Base-by-base conservation (phyloP, 73 alveolate species). In the Chromera velia region DNA sequence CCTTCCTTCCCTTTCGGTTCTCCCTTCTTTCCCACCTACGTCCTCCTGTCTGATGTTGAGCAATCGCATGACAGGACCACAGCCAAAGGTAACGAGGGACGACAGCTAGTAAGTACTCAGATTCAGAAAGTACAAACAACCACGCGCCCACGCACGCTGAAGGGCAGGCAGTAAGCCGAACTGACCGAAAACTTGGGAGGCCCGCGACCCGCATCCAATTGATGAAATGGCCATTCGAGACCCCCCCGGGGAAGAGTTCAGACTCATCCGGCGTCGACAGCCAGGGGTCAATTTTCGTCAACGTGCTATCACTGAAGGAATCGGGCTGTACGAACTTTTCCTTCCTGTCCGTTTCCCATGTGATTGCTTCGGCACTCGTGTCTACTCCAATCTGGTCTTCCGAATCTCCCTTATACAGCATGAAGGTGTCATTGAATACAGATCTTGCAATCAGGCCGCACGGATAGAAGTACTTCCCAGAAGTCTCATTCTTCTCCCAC, bases 201-300 rank as follows among this genome's bases (percentile, higher is more conserved):
- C 94, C 96, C 34, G 94, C 90, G 18, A 93, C 88, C 68, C 96
- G 86, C 96, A 91, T 91, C 96, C 96, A 91, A 10, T 88, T 93
- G 67, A 91, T 91, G 80, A 91, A 91, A 70, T 90, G 93, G 34
- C 89, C 96, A 90, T 90, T 80, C 49, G 84, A 91, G 33, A 90
- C 88, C 64, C 90, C 82, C 32, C 55, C 55, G 55, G 55, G 55
- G 55, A 40, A 40, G n/a, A n/a, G n/a, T n/a, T n/a, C n/a, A n/a
- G n/a, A n/a, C n/a, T n/a, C n/a, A n/a, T n/a, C n/a, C n/a, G n/a
- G n/a, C n/a, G n/a, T n/a, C n/a, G n/a, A n/a, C n/a, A n/a, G n/a
- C n/a, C n/a, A n/a, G n/a, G n/a, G n/a, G n/a, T n/a, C n/a, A n/a
- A 33, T n/a, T n/a, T n/a, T n/a, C n/a, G 70, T 85, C 97, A 96